A percentile compares a stretch with the other conserved stretches of the same genome.
Conservation (phyloP, 768 basidiomycete genomes). For the Lactarius akahatsu region DNA sequence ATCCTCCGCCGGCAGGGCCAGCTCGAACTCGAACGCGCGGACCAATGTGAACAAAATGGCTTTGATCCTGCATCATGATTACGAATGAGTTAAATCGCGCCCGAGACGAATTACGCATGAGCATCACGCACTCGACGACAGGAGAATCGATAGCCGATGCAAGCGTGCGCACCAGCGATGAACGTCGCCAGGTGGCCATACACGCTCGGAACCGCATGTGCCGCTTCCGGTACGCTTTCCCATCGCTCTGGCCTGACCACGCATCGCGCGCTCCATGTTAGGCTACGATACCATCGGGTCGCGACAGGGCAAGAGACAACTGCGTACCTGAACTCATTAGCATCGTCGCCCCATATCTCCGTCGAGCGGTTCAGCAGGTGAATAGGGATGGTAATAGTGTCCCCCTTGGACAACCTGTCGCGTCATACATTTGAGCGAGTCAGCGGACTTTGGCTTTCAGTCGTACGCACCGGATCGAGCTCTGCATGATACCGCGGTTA, state of each 20-base stretch:
- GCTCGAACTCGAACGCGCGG: slow-evolving; percentile 30
- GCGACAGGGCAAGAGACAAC: too few relatives aligned
- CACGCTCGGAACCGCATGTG: slow-evolving; percentile 22
- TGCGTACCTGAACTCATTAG: slow-evolving; percentile 33
- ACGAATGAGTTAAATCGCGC: neutral
- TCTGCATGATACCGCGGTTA: slow-evolving; percentile 20
- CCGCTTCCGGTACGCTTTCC: slow-evolving; percentile 24
- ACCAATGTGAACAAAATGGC: slow-evolving; percentile 31
- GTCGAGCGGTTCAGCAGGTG: slow-evolving; percentile 32
- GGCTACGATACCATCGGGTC: too few relatives aligned
- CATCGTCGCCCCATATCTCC: slow-evolving; percentile 38
- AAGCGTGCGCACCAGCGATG: slow-evolving; percentile 34
- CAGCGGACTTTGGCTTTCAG: neutral
- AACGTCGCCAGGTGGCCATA: slow-evolving; percentile 33
- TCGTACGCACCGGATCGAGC: slow-evolving; percentile 24
- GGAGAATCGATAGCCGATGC: slow-evolving; percentile 36
- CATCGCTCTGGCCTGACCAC: slow-evolving; percentile 28
- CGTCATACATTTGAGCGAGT: neutral
- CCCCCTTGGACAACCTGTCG: slow-evolving; percentile 26
- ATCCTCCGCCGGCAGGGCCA: slow-evolving; percentile 26
- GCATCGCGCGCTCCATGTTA: neutral
- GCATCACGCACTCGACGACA: slow-evolving; percentile 31
- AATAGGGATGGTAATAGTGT: slow-evolving; percentile 31
- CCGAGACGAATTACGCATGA: neutral
- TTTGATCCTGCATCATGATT: slow-evolving; percentile 29